Evolutionary conservation across 2,329 filamentous ascomycete species (phyloP).

Genomic region (Xylaria sp.): DNA sequence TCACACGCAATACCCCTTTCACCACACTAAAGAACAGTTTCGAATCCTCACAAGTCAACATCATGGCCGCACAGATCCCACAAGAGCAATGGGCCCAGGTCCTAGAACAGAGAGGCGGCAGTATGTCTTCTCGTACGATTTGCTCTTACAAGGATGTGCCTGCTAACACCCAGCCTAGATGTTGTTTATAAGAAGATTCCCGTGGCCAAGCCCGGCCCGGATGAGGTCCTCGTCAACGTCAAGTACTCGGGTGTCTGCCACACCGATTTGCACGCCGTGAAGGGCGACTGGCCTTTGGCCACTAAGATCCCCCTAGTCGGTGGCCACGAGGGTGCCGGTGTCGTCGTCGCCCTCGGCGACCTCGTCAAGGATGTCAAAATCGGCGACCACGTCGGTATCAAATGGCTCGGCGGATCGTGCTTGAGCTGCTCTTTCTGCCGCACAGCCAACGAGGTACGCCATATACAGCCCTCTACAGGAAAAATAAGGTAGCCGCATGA

Average conservation of each 20-base stretch:
- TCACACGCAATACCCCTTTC: no score
- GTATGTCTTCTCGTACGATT: constrained; percentile 50
- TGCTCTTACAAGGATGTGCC: neutral
- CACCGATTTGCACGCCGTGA: constrained; percentile 80
- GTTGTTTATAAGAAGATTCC: constrained; percentile 80
- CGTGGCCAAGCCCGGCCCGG: constrained; percentile 78
- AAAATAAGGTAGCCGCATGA: neutral
- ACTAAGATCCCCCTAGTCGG: constrained; percentile 86
- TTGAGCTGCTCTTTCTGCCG: constrained; percentile 84
- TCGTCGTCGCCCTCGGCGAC: constrained; percentile 79
- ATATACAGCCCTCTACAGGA: no score
- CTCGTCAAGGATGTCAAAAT: constrained; percentile 79
- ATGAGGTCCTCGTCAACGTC: constrained; percentile 91
- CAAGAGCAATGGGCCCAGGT: constrained; percentile 91
- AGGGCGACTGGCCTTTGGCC: constrained; percentile 87
- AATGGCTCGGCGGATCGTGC: constrained; percentile 92
- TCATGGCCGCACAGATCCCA: constrained; percentile 60
- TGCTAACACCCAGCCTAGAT: constrained; percentile 47
- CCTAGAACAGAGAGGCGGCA: constrained; percentile 78
- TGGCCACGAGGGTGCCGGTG: constrained; percentile 78
- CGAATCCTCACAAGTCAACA: neutral
- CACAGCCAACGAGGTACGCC: constrained; percentile 67
- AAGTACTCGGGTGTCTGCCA: constrained; percentile 92
- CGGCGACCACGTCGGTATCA: constrained; percentile 86
- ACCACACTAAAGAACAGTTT: no score